A percentile compares a stretch with the other conserved stretches of the same genome.
Conservation (phyloP, 208 protist genomes). For the Leishmania arabica region DNA sequence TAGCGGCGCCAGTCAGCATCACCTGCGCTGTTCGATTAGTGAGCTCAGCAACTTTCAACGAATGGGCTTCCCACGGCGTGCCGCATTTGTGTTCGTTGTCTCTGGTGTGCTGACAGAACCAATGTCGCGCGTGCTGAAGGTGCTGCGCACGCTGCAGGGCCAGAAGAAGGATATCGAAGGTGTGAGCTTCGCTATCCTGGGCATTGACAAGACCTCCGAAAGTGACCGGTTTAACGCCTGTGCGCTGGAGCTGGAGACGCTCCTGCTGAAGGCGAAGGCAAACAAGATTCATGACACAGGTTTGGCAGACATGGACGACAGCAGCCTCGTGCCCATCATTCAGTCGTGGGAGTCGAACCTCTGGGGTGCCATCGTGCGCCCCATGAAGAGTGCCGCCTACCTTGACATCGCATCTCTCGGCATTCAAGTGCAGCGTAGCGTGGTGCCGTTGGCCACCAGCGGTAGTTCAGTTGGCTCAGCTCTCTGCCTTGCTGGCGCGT, state of each 20-base stretch:
- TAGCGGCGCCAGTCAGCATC: slow-evolving; percentile 23
- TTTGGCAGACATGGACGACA: slow-evolving; percentile 39
- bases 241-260: slow-evolving; percentile 55
- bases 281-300: slow-evolving; percentile 56
- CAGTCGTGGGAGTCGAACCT: slow-evolving; percentile 42
- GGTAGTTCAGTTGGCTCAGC: background rate
- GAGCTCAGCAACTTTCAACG: slow-evolving; percentile 47
- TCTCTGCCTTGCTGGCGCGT: background rate
- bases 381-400: slow-evolving; percentile 42
- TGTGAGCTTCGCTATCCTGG: slow-evolving; percentile 58
- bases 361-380: slow-evolving; percentile 48
- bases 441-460: background rate
- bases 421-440: slow-evolving; percentile 9
- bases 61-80: slow-evolving; percentile 43
- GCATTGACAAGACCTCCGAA: slow-evolving; percentile 40
- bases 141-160: slow-evolving; percentile 27
- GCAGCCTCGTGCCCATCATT: slow-evolving; percentile 32
- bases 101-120: slow-evolving; percentile 46
- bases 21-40: slow-evolving; percentile 38
- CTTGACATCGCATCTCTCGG: slow-evolving; percentile 44
- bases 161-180: slow-evolving; percentile 28
- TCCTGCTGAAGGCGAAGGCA: slow-evolving; percentile 46
- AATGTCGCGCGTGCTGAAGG: slow-evolving; percentile 36
- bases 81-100: slow-evolving; percentile 58
- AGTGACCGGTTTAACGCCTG: slow-evolving; percentile 53